These are phyloP conservation scores for Schizopora paradoxa DNA, from an alignment of 1,284 basidiomycete species.

Conservation along the genomic window DNA sequence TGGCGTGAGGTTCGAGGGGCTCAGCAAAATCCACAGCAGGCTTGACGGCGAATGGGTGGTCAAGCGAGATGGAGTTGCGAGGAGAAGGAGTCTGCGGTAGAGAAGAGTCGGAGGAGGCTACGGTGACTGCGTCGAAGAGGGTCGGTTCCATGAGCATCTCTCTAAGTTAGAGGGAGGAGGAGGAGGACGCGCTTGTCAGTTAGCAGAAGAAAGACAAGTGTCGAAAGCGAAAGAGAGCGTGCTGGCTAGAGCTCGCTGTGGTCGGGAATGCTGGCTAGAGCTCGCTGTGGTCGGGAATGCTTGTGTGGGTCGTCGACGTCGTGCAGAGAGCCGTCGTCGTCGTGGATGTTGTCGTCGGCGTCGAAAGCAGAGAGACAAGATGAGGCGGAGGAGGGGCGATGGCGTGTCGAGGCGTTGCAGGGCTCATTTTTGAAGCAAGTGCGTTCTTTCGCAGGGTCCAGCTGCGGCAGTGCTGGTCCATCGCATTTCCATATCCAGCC, in stretches of 20 bases:
- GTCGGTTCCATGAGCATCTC: slow-evolving; percentile 46
- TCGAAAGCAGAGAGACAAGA: slow-evolving; percentile 18
- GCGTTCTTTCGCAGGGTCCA: slow-evolving; percentile 20
- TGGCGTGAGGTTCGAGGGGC: slow-evolving; percentile 37
- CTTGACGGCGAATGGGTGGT: slow-evolving; percentile 37
- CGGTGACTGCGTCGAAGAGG: slow-evolving; percentile 55
- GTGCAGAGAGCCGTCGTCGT: slow-evolving; percentile 4
- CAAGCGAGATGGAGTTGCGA: slow-evolving; percentile 31
- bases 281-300: not conserved
- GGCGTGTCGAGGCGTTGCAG: not conserved
- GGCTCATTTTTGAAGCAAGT: slow-evolving; percentile 18
- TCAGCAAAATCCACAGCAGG: slow-evolving; percentile 39
- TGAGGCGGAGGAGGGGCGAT: slow-evolving; percentile 16
- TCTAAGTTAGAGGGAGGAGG: slow-evolving; percentile 7
- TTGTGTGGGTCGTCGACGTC: not conserved
- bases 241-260: not conserved
- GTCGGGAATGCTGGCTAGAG: not conserved
- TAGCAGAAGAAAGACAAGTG: not conserved
- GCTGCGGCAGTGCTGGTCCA: not conserved
- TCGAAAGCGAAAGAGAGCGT: not conserved
- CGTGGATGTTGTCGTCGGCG: slow-evolving; percentile 2
- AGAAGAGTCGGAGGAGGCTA: slow-evolving; percentile 58
- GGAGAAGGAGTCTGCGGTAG: slow-evolving; percentile 70
- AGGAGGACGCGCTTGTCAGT: slow-evolving; percentile 1
- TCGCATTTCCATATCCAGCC: too few relatives aligned